Conservation (phyloP, 352 stramenopile genomes). For the Phytophthora sp. region DNA sequence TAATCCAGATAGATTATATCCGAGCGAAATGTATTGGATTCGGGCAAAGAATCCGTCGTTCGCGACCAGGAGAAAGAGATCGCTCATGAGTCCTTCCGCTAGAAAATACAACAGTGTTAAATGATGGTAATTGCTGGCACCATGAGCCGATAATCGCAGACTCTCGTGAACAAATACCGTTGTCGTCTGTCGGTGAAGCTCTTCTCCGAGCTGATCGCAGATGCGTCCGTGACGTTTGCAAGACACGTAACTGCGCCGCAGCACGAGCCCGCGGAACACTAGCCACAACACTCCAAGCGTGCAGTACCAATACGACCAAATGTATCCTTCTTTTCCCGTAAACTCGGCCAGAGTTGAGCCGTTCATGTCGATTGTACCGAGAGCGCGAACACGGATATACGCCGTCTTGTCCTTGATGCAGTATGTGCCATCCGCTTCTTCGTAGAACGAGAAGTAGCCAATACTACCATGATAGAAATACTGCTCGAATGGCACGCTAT, state of each 20-base stretch:
- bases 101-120: background rate
- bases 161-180: conserved; percentile 24
- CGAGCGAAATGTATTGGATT: background rate
- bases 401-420: conserved; percentile 14
- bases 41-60: background rate
- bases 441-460: conserved; percentile 33
- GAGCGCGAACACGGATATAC: conserved; percentile 20
- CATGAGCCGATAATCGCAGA: conserved; percentile 25
- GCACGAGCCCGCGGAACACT: background rate
- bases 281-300: background rate
- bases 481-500: conserved; percentile 7
- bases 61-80: background rate
- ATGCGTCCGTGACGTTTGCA: conserved; percentile 7
- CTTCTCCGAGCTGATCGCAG: conserved; percentile 12
- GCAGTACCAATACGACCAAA: background rate
- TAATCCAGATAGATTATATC: background rate
- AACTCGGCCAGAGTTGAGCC: conserved; percentile 5
- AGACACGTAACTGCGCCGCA: conserved; percentile 9
- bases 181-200: background rate
- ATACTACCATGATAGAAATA: conserved; percentile 36
- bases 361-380: conserved; percentile 26
- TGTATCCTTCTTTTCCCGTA: background rate
- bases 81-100: background rate
- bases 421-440: conserved; percentile 25
- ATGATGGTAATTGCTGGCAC: conserved; percentile 7